Evolutionary conservation across 306 rosid species (phyloP).

Genomic region (Rosa chinensis): DNA sequence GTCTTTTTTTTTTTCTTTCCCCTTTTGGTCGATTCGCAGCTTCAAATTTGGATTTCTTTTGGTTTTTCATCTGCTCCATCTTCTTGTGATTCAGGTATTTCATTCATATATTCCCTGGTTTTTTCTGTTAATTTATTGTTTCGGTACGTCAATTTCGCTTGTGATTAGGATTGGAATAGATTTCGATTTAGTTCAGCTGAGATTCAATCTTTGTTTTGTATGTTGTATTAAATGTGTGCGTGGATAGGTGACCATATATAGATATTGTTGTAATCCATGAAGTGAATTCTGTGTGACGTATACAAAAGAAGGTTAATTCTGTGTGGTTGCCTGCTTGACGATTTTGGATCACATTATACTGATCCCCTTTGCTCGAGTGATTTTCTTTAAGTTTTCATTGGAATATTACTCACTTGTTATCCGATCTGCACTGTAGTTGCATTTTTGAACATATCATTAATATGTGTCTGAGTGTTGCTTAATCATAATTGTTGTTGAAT

Average conservation of each 20-base stretch:
- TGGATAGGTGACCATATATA: neutral
- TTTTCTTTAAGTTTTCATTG: constrained; percentile 29
- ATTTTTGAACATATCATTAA: constrained; percentile 28
- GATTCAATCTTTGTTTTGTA: constrained; percentile 16
- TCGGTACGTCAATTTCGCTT: neutral
- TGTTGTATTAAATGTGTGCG: constrained; percentile 29
- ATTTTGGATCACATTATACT: constrained; percentile 10
- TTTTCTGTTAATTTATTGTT: neutral
- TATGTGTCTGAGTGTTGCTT: constrained; percentile 11
- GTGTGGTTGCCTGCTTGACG: constrained; percentile 7
- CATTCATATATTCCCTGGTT: neutral
- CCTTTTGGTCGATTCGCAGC: constrained; percentile 27
- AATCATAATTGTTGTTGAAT: constrained; percentile 14
- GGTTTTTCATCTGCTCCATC: neutral
- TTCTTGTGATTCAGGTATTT: constrained; percentile 43
- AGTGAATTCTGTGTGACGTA: constrained; percentile 19
- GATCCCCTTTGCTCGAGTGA: neutral
- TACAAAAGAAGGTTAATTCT: too few species aligned
- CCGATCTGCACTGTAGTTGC: constrained; percentile 26
- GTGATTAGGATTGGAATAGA: constrained; percentile 12
- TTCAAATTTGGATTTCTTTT: constrained; percentile 30
- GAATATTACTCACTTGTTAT: constrained; percentile 17
- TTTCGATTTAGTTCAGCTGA: constrained; percentile 24
- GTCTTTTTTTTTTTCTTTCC: constrained; percentile 8
- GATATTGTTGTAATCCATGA: neutral